phyloP scores from a whole-genome alignment of 768 basidiomycete genomes.

The Suillus bovinus region DNA sequence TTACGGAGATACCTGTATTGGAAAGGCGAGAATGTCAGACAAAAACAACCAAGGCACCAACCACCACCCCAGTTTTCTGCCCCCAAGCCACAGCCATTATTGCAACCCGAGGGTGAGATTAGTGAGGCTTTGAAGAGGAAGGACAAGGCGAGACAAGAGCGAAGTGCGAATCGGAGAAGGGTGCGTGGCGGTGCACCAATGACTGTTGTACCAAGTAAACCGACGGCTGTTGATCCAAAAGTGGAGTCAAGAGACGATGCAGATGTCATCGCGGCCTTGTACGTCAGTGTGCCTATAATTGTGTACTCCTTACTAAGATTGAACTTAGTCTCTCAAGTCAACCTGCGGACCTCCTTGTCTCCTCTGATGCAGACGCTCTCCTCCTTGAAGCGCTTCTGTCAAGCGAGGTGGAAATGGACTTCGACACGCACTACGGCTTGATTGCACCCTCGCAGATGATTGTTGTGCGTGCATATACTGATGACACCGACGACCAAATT shows the following conservation, averaged over 20 bases:
- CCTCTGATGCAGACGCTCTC: conserved; percentile 22
- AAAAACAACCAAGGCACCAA: conserved; percentile 22
- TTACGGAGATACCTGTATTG: conserved; percentile 76
- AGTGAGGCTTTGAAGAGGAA: conserved; percentile 81
- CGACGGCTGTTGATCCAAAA: conserved; percentile 11
- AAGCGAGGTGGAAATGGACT: conserved; percentile 50
- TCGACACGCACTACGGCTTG: conserved; percentile 79
- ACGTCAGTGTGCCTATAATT: conserved; percentile 22
- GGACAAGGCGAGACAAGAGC: conserved; percentile 61
- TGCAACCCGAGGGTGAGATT: conserved; percentile 39
- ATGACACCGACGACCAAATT: conserved; percentile 89
- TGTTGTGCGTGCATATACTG: conserved; percentile 83
- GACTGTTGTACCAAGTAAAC: conserved; percentile 11
- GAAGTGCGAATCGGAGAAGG: conserved; percentile 65
- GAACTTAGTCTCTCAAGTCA: conserved; percentile 22
- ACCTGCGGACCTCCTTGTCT: conserved; percentile 15
- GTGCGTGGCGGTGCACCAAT: conserved; percentile 70
- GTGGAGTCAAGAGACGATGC: conserved; percentile 21
- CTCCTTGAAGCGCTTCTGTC: conserved; percentile 27
- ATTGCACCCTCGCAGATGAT: conserved; percentile 78
- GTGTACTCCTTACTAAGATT: background rate
- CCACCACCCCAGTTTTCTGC: background rate
- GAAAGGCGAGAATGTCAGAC: conserved; percentile 54
- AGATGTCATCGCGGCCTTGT: conserved; percentile 60
- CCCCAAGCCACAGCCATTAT: conserved; percentile 19